Conservation (phyloP, 192 early-diverging fungal genomes). For the Allomyces javanicus region DNA sequence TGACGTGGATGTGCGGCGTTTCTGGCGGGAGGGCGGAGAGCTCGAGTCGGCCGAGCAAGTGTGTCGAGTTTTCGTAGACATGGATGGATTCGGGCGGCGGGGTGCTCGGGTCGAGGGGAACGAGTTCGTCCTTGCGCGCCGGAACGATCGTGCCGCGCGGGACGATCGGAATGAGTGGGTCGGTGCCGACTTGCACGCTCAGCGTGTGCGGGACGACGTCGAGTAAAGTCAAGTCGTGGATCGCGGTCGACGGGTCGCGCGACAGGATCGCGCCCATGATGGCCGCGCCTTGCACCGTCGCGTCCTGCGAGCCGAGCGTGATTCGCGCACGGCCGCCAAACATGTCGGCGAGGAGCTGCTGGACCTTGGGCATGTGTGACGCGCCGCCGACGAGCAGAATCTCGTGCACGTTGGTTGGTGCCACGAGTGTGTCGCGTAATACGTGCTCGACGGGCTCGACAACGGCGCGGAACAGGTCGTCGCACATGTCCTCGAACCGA, state of each 20-base stretch:
- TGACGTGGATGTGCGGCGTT: constrained; percentile 90
- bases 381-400: constrained; percentile 96
- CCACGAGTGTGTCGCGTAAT: constrained; percentile 83
- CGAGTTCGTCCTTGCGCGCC: constrained; percentile 92
- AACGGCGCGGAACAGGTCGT: constrained; percentile 85
- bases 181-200: constrained; percentile 94
- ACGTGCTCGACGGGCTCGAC: constrained; percentile 93
- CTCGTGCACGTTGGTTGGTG: constrained; percentile 72
- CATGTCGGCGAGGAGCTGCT: constrained; percentile 92
- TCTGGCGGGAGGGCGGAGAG: constrained; percentile 90
- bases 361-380: constrained; percentile 97
- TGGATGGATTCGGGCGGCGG: constrained; percentile 93
- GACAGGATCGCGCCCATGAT: constrained; percentile 93
- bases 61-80: constrained; percentile 91
- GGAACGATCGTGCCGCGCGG: constrained; percentile 94
- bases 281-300: constrained; percentile 94
- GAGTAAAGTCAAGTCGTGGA: constrained; percentile 78
- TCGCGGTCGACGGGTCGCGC: constrained; percentile 89
- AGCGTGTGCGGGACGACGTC: constrained; percentile 92
- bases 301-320: constrained; percentile 98
- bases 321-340: constrained; percentile 98
- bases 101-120: constrained; percentile 95
- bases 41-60: constrained; percentile 89
- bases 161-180: constrained; percentile 93
- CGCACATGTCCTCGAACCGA: constrained; percentile 96